Evolutionary conservation across 78 protist species (phyloP).

Genomic region (Trichosphaerium sp.): DNA sequence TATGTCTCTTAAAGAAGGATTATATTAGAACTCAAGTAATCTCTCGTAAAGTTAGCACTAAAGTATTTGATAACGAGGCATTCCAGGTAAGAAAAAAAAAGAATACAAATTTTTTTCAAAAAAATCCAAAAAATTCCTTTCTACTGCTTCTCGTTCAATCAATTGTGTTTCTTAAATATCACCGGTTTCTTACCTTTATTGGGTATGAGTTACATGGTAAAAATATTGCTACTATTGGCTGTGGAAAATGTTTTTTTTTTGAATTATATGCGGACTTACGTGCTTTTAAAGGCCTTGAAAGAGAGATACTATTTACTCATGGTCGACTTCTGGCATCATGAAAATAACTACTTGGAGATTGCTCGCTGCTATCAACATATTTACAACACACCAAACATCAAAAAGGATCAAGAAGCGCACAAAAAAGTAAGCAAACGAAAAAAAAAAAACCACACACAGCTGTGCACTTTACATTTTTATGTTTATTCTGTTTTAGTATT

Average conservation of each 20-base stretch:
- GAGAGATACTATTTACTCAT: constrained; percentile 28
- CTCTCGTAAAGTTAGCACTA: constrained; percentile 25
- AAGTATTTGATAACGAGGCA: background rate
- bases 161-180: no score
- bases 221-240: background rate
- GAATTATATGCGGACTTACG: background rate
- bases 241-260: background rate
- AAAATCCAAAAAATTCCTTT: no score
- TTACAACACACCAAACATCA: constrained; percentile 54
- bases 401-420: background rate
- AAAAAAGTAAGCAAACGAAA: background rate
- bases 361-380: constrained; percentile 49
- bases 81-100: background rate
- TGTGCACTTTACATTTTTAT: background rate
- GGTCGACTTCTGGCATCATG: constrained; percentile 34
- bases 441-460: background rate
- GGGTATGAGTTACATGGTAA: no score
- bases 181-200: no score
- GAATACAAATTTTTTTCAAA: no score
- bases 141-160: no score
- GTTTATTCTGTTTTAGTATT: background rate
- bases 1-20: constrained; percentile 52
- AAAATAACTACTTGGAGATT: constrained; percentile 38
- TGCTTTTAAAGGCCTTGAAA: constrained; percentile 32
- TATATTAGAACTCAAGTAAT: constrained; percentile 47